These are phyloP conservation scores for Populus hybrid DNA, from an alignment of 441 rosid genomes.

Conservation along the genomic window DNA sequence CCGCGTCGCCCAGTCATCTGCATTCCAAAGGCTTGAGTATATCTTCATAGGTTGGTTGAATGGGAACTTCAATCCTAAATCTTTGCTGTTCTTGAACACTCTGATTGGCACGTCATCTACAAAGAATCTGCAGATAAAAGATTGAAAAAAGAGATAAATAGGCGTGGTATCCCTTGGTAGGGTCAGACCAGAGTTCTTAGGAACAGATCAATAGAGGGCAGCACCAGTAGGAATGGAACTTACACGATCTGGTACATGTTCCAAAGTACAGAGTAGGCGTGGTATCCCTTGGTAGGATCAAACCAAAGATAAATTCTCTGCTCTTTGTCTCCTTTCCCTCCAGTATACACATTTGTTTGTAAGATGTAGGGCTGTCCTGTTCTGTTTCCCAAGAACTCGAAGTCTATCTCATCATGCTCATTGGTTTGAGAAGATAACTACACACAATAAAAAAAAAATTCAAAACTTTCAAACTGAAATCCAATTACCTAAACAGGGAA, in stretches of 20 bases:
- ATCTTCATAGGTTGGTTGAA: slow-evolving; percentile 83
- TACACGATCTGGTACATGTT: slow-evolving; percentile 57
- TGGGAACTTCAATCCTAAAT: slow-evolving; percentile 68
- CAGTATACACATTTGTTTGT: slow-evolving; percentile 62
- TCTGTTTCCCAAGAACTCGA: slow-evolving; percentile 67
- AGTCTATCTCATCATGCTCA: slow-evolving; percentile 72
- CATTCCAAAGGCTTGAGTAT: slow-evolving; percentile 82
- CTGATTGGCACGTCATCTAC: slow-evolving; percentile 73
- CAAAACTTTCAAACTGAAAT: neutral
- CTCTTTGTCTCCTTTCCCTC: slow-evolving; percentile 58
- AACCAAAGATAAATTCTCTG: slow-evolving; percentile 65
- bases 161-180: neutral
- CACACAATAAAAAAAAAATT: neutral
- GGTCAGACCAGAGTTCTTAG: neutral
- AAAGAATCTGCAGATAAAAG: slow-evolving; percentile 41
- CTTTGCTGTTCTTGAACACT: slow-evolving; percentile 75
- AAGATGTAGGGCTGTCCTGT: slow-evolving; percentile 60
- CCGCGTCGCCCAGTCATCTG: slow-evolving; percentile 83
- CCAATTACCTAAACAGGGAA: neutral
- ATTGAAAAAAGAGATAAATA: no score
- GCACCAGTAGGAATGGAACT: neutral
- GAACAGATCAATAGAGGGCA: neutral
- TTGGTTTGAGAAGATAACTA: slow-evolving; percentile 77
- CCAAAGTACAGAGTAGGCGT: slow-evolving; percentile 59
- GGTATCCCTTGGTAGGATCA: slow-evolving; percentile 47